Conservation (phyloP, 2,329 filamentous ascomycete genomes). For the Calycina herbarum region DNA sequence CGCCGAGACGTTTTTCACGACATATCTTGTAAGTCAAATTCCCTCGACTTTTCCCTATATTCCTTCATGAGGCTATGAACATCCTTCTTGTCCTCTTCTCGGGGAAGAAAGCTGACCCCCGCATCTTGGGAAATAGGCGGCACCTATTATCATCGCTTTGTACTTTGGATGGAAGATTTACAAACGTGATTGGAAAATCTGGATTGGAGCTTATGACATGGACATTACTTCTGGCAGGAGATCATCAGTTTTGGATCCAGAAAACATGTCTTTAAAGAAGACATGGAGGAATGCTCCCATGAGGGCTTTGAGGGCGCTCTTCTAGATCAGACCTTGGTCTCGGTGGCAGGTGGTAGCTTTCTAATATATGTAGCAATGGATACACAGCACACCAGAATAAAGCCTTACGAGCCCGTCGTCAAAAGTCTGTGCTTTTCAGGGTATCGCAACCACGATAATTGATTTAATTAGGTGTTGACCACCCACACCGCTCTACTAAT, state of each 20-base stretch:
- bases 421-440: too few relatives aligned
- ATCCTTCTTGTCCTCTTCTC: background rate
- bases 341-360: background rate
- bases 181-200: constrained; percentile 39
- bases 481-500: too few relatives aligned
- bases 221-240: constrained; percentile 25
- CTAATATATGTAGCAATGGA: background rate
- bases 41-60: background rate
- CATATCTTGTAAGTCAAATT: background rate
- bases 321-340: constrained; percentile 31
- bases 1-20: constrained; percentile 37
- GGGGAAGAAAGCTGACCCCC: background rate
- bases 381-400: too few relatives aligned
- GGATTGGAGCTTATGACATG: constrained; percentile 22
- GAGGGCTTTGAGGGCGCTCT: constrained; percentile 39
- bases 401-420: too few relatives aligned
- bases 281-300: constrained; percentile 41
- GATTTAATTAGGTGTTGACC: too few relatives aligned
- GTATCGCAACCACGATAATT: too few relatives aligned
- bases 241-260: constrained; percentile 28
- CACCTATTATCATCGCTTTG: constrained; percentile 50
- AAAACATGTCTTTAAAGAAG: constrained; percentile 35
- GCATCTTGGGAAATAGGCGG: constrained; percentile 42
- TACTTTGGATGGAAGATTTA: constrained; percentile 67
- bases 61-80: background rate